A percentile compares a stretch with the other conserved stretches of the same genome.
Evolutionary conservation across 352 stramenopile genomes (phyloP).

Genomic region (Phytopythium chamaehyphon): DNA sequence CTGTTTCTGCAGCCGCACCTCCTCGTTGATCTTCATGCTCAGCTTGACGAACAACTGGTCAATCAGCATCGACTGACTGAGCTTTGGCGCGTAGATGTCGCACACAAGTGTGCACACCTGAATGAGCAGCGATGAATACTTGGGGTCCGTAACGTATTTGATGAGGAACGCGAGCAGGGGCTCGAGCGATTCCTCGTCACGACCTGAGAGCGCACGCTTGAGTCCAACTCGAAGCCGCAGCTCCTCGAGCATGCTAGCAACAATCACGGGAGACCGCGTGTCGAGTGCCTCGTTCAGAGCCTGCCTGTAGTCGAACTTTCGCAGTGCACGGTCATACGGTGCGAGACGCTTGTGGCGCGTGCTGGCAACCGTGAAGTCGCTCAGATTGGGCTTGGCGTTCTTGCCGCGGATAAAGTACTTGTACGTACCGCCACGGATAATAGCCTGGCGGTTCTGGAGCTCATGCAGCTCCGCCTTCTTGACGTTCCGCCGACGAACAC

Average conservation of each 20-base stretch:
- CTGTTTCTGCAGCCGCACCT: conserved; percentile 84
- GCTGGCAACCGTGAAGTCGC: conserved; percentile 76
- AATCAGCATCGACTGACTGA: conserved; percentile 88
- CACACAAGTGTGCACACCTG: conserved; percentile 91
- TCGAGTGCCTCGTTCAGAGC: conserved; percentile 93
- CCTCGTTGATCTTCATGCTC: conserved; percentile 78
- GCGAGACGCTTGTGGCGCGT: conserved; percentile 88
- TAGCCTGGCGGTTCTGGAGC: conserved; percentile 56
- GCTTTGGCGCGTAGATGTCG: conserved; percentile 91
- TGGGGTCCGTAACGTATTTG: conserved; percentile 93
- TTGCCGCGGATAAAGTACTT: conserved; percentile 90
- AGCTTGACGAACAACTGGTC: conserved; percentile 95
- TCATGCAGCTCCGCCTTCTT: conserved; percentile 71
- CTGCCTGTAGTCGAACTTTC: conserved; percentile 95
- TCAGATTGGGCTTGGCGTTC: conserved; percentile 65
- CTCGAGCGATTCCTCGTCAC: conserved; percentile 94
- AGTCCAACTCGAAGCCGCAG: conserved; percentile 91
- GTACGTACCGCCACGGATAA: conserved; percentile 82
- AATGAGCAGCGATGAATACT: conserved; percentile 91
- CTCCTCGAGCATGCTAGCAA: conserved; percentile 95
- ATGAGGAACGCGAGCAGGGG: conserved; percentile 94
- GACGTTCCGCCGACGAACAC: conserved; percentile 69
- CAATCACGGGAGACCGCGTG: conserved; percentile 86
- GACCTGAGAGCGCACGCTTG: conserved; percentile 84
- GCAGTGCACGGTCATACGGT: conserved; percentile 91